phyloP scores from a whole-genome alignment of 768 basidiomycete genomes.

The Kwoniella europaea region DNA sequence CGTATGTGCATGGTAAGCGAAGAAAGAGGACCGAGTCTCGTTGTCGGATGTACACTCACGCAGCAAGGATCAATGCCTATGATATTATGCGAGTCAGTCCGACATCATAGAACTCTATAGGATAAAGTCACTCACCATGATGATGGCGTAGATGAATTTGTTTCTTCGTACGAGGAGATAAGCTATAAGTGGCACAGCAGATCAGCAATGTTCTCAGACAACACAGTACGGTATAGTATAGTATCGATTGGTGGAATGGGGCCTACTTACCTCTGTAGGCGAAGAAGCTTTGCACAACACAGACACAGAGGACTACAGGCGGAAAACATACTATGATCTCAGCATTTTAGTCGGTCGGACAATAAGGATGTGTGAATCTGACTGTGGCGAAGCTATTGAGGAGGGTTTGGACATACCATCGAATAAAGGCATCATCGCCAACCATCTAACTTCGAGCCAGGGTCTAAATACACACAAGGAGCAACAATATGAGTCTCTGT shows the following conservation, averaged over 20 bases:
- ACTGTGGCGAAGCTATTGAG: no score
- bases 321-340: background rate
- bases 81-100: background rate
- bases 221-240: no score
- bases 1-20: no score
- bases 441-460: conserved; percentile 14
- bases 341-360: background rate
- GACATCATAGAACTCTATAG: background rate
- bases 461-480: background rate
- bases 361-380: no score
- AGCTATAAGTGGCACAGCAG: background rate
- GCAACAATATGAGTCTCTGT: no score
- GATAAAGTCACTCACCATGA: conserved; percentile 1
- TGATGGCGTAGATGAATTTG: conserved; percentile 5
- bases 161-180: conserved; percentile 11
- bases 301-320: background rate
- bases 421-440: conserved; percentile 14
- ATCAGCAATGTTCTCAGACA: background rate
- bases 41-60: conserved; percentile 22
- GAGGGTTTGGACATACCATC: conserved; percentile 1
- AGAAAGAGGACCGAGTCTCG: no score
- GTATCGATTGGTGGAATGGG: no score
- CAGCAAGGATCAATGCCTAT: conserved; percentile 30
- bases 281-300: conserved; percentile 15
- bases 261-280: conserved; percentile 10